Evolutionary conservation across 2,329 filamentous ascomycete genomes (phyloP).

Genomic region (Talaromyces rugulosus): DNA sequence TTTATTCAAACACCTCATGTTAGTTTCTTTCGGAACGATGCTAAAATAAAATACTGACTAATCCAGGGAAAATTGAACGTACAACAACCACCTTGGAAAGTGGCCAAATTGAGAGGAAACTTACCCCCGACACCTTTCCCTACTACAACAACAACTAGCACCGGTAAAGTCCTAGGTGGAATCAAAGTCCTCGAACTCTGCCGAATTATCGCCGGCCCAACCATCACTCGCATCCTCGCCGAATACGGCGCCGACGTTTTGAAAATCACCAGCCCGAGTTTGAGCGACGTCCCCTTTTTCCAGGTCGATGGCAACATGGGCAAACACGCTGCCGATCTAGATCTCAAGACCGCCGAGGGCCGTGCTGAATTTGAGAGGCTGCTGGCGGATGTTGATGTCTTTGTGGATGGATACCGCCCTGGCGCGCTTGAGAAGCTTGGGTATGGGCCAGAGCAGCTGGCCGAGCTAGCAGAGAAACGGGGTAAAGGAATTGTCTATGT

Average conservation of each 20-base stretch:
- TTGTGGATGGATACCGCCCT: constrained; percentile 67
- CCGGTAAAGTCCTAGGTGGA: constrained; percentile 44
- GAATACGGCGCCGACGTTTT: constrained; percentile 72
- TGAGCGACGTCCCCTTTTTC: constrained; percentile 70
- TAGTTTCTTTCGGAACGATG: not conserved
- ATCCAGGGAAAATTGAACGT: constrained; percentile 27
- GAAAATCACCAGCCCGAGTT: constrained; percentile 63
- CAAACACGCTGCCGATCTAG: constrained; percentile 62
- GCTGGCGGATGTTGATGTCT: constrained; percentile 59
- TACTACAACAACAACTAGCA: constrained; percentile 16
- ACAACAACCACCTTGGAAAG: constrained; percentile 33
- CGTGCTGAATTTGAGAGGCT: constrained; percentile 56
- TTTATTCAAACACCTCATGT: constrained; percentile 56
- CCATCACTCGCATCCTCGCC: constrained; percentile 66
- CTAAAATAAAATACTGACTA: not conserved
- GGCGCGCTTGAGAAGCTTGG: constrained; percentile 61
- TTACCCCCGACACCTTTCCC: constrained; percentile 25
- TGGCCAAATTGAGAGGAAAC: constrained; percentile 26
- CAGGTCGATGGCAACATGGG: constrained; percentile 70
- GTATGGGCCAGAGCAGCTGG: constrained; percentile 56
- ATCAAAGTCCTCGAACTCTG: constrained; percentile 72
- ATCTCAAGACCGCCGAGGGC: constrained; percentile 56
- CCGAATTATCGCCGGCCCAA: constrained; percentile 71
- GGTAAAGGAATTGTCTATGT: constrained; percentile 64
- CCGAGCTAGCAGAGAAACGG: constrained; percentile 50